Evolutionary conservation across 805 yeast genomes (phyloP).

Genomic region (Wickerhamiella occidentalis): DNA sequence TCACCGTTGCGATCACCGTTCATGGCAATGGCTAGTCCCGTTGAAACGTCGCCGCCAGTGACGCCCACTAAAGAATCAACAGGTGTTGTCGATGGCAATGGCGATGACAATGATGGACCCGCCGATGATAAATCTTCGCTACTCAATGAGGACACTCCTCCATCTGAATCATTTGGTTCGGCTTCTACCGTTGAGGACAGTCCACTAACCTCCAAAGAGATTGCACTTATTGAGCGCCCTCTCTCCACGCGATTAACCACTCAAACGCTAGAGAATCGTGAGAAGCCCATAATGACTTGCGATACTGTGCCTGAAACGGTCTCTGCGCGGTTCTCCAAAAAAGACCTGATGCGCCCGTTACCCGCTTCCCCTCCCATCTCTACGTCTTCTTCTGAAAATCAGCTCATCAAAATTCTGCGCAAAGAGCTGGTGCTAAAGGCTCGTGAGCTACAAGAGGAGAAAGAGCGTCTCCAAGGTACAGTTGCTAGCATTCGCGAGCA

Average conservation of each 20-base stretch:
- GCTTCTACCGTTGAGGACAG: background rate
- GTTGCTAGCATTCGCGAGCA: background rate
- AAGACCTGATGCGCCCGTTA: constrained; percentile 7
- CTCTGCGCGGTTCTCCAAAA: background rate
- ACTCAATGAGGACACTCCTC: background rate
- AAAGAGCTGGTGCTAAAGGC: constrained; percentile 1
- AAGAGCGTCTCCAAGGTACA: background rate
- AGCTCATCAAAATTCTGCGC: background rate
- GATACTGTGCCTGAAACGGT: background rate
- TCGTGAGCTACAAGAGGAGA: background rate
- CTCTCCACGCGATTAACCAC: background rate
- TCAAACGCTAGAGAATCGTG: background rate
- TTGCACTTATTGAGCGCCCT: constrained; percentile 5
- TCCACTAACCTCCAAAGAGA: background rate
- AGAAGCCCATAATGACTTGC: background rate
- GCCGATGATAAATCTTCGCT: background rate
- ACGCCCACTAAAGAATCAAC: background rate
- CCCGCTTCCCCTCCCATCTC: background rate
- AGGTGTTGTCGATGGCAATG: background rate
- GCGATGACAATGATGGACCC: background rate
- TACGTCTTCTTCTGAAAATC: background rate
- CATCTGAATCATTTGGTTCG: background rate
- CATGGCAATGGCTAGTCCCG: background rate
- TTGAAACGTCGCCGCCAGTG: background rate
- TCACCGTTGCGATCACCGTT: background rate